Evolutionary conservation across 2,329 filamentous ascomycete species (phyloP).

Genomic region (Aspergillus intermedius): DNA sequence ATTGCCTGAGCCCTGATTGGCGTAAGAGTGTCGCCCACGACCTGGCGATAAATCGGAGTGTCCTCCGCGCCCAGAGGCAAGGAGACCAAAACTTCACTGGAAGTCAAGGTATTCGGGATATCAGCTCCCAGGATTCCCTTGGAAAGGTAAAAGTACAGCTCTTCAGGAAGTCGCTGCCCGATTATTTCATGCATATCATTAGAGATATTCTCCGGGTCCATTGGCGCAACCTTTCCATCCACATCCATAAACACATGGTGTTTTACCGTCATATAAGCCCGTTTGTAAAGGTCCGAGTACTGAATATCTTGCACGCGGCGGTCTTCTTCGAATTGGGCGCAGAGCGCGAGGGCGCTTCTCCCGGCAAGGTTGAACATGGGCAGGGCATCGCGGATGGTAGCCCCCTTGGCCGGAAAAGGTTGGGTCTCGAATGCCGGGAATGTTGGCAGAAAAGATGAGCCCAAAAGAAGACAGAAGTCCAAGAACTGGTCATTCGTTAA

Average conservation of each 20-base stretch:
- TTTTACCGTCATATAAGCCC: conserved; percentile 74
- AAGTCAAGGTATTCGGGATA: conserved; percentile 74
- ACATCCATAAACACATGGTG: conserved; percentile 78
- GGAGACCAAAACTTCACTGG: conserved; percentile 67
- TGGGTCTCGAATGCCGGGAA: conserved; percentile 69
- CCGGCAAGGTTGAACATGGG: conserved; percentile 63
- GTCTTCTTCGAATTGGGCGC: conserved; percentile 72
- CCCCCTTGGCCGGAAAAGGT: conserved; percentile 48
- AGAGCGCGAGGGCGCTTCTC: conserved; percentile 66
- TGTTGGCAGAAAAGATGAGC: conserved; percentile 69
- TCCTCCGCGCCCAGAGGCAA: conserved; percentile 81
- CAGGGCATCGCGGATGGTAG: conserved; percentile 67
- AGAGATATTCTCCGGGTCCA: conserved; percentile 67
- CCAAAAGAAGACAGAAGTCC: conserved; percentile 75
- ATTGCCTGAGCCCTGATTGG: conserved; percentile 70
- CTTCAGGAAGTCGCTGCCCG: conserved; percentile 80
- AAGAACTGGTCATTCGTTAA: conserved; percentile 68
- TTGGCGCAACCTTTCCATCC: conserved; percentile 68
- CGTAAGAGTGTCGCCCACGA: conserved; percentile 68
- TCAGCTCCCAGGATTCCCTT: conserved; percentile 72
- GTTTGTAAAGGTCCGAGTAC: conserved; percentile 81
- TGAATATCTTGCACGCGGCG: conserved; percentile 62
- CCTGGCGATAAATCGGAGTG: conserved; percentile 70
- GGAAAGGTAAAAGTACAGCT: conserved; percentile 85
- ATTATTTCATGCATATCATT: conserved; percentile 83